Evolutionary conservation across 1,284 basidiomycete species (phyloP).

Genomic region (Papiliotrema fonsecae): DNA sequence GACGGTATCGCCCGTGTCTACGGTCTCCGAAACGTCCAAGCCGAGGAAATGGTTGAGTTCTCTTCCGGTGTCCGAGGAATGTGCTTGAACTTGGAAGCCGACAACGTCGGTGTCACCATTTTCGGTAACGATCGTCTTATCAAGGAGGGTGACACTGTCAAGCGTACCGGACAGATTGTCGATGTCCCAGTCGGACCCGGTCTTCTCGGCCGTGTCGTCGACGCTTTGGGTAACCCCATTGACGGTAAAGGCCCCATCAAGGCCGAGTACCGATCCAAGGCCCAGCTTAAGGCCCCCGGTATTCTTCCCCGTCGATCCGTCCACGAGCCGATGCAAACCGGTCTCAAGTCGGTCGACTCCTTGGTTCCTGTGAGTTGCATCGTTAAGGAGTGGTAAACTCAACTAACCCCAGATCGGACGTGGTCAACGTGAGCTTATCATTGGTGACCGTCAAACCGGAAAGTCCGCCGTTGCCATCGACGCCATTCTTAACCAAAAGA

Average conservation of each 20-base stretch:
- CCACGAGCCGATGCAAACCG: slow-evolving; percentile 99
- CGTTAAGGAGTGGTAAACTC: slow-evolving; percentile 1
- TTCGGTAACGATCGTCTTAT: slow-evolving; percentile 99
- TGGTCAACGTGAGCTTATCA: slow-evolving; percentile 99
- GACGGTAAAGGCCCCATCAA: slow-evolving; percentile 98
- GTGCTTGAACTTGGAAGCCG: slow-evolving; percentile 99
- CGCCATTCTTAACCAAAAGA: slow-evolving; percentile 99
- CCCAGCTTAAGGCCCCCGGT: slow-evolving; percentile 97
- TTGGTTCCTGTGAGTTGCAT: slow-evolving; percentile 69
- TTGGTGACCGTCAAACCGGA: slow-evolving; percentile 99
- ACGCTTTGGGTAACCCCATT: slow-evolving; percentile 98
- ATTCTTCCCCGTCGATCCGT: slow-evolving; percentile 98
- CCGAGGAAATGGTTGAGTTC: slow-evolving; percentile 99
- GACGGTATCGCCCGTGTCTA: slow-evolving; percentile 99
- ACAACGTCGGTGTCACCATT: slow-evolving; percentile 99
- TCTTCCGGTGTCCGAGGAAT: slow-evolving; percentile 97
- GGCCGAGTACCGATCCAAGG: slow-evolving; percentile 86
- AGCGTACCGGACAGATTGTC: slow-evolving; percentile 99
- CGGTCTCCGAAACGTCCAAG: slow-evolving; percentile 74
- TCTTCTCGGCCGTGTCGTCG: slow-evolving; percentile 96
- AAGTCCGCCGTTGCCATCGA: slow-evolving; percentile 94
- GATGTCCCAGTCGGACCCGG: slow-evolving; percentile 96
- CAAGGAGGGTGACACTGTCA: slow-evolving; percentile 99
- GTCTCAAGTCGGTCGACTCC: slow-evolving; percentile 99
- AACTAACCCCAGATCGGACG: slow-evolving; percentile 66